These are phyloP conservation scores for Microthlaspi erraticum DNA, from an alignment of 345 rosid genomes.

Conservation along the genomic window DNA sequence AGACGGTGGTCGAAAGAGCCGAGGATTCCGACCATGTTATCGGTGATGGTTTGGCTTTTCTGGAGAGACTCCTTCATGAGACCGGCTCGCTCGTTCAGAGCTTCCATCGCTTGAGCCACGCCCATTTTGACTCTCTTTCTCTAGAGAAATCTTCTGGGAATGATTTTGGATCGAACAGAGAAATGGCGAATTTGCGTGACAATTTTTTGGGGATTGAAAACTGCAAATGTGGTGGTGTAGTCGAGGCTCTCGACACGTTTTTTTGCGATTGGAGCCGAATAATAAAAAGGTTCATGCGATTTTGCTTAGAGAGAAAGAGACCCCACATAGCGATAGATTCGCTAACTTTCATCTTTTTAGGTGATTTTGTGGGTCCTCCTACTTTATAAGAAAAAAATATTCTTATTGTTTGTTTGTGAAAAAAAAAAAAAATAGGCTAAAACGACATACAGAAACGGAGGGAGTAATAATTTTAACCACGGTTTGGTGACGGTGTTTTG, in stretches of 20 bases:
- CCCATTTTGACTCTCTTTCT: constrained; percentile 51
- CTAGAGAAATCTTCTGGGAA: neutral
- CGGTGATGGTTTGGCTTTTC: constrained; percentile 89
- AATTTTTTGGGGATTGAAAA: constrained; percentile 19
- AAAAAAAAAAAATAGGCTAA: too few species aligned
- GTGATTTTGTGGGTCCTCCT: constrained; percentile 38
- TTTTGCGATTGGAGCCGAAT: neutral
- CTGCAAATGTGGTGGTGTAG: constrained; percentile 4
- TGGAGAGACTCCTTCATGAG: constrained; percentile 70
- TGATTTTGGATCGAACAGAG: constrained; percentile 28
- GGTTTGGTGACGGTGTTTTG: neutral
- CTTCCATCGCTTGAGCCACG: constrained; percentile 68
- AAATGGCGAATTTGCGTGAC: neutral
- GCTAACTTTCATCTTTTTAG: constrained; percentile 27
- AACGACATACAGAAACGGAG: too few species aligned
- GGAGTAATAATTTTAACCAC: neutral
- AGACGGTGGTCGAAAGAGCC: constrained; percentile 98
- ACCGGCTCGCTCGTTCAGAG: constrained; percentile 61
- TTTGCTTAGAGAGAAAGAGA: constrained; percentile 16
- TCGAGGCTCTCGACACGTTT: constrained; percentile 15
- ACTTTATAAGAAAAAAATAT: neutral
- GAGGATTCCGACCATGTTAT: constrained; percentile 88
- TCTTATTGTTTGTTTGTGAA: too few species aligned
- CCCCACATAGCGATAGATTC: constrained; percentile 26
- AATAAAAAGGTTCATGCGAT: constrained; percentile 26